Evolutionary conservation across 192 early-diverging fungal species (phyloP), one percentile per base, ranked within the genome.

Genomic region (Entomortierella parvispora): DNA sequence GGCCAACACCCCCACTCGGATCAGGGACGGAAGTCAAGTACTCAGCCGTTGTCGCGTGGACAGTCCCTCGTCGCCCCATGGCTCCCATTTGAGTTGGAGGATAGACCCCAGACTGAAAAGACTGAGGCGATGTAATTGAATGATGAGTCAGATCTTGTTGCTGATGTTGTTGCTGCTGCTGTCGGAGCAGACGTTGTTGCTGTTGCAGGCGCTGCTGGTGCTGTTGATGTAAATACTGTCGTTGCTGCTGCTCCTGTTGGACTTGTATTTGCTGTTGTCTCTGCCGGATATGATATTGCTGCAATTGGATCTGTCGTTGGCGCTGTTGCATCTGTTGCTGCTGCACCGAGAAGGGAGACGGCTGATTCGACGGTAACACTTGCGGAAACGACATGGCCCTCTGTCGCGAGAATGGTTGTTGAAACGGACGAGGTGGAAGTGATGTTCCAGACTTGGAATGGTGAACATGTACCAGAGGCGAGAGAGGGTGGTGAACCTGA

Each of bases 201-300:
- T 59, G 58, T 26, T 37, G 20, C 12, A 40, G 3, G 4, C 43
- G 58, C 23, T 28, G 25, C 14, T 26, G 5, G 20, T 70, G 68
- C 20, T 63, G 69, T 11, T 49, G 42, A 10, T 71, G 42, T 8
- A 57, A 26, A 44, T 57, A 44, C 46, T 71, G 69, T 51, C 11
- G 28, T 5, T 20, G 44, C 11, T 66, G 64, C 8, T 26, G 31
- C 23, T 50, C 32, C 40, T 55, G 55, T 37, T 59, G 46, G 18
- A 59, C 40, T 47, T 58, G 65, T 12, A 32, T 44, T 28, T 29
- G 32, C 46, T 44, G 29, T 34, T 25, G 34, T 4, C 57, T 34
- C 42, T 60, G 67, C n/a, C 58, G 59, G 22, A 40, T 40, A 15
- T 31, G 29, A 23, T 68, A 48, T 29, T 44, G 57, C 33, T 67